These are phyloP conservation scores for Colletotrichum karsti DNA, from an alignment of 2,329 filamentous ascomycete species.

Conservation along the genomic window DNA sequence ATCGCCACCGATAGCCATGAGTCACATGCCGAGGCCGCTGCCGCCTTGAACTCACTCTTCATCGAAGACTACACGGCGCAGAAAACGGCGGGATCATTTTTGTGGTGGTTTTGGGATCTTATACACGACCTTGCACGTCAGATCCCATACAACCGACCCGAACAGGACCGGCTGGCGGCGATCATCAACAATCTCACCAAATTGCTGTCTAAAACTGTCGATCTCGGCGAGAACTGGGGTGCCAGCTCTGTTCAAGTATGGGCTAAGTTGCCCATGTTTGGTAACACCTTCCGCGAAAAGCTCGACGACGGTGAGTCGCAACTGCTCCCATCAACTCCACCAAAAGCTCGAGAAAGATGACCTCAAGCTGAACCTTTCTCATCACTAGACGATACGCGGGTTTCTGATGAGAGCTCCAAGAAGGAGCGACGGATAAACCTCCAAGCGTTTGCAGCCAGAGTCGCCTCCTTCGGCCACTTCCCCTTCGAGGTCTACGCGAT, in stretches of 20 bases:
- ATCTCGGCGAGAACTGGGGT: neutral
- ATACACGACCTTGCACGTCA: constrained; percentile 32
- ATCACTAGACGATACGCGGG: neutral
- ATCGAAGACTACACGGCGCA: neutral
- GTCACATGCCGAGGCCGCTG: neutral
- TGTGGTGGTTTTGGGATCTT: constrained; percentile 35
- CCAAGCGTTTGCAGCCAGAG: neutral
- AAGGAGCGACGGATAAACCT: neutral
- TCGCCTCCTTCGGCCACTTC: neutral
- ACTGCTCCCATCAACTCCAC: too few relatives aligned
- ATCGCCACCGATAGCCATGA: neutral
- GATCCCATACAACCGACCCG: constrained; percentile 26
- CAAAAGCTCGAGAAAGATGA: too few relatives aligned
- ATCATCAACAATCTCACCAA: neutral
- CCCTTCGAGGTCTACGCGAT: neutral
- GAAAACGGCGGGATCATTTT: constrained; percentile 19
- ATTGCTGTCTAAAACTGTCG: rapidly evolving
- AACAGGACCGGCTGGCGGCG: constrained; percentile 20
- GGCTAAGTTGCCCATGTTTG: neutral
- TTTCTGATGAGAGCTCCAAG: neutral
- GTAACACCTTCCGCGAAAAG: neutral
- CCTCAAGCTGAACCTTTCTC: too few relatives aligned
- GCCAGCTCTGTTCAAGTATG: neutral
- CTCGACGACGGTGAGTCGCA: neutral
- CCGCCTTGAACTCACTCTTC: neutral